Evolutionary conservation across 148 eudicot genomes (phyloP), one percentile per base, ranked within the genome.

Genomic region (Rhododendron williamsianum): DNA sequence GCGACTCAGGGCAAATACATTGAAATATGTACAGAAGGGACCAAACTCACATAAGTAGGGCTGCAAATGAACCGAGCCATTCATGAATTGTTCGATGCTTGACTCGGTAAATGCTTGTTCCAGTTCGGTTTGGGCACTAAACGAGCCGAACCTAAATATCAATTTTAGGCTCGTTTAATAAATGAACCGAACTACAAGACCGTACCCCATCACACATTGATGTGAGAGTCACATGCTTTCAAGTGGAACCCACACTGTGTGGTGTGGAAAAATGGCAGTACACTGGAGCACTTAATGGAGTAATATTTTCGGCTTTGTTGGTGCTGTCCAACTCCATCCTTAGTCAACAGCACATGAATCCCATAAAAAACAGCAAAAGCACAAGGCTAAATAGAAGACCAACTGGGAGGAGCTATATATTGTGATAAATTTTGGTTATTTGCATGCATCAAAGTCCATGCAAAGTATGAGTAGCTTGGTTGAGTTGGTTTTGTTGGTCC

Each of bases 401-500:
- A 30, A 11, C 16, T 71, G 76, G 8, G 76, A 13, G 38, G 76
- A 30, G 41, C 38, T 30, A 51, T 48, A 10, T 10, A 67, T 69
- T 69, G 74, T 11, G 74, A 69, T 25, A 1, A 30, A 33, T 71
- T 33, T 30, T 71, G 76, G 21, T 33, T 71, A 30, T 27, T 41
- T 7, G 10, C 10, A 30, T 27, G 2, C 74, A 69, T 15, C 41
- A 33, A 71, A 71, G 41, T 30, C 41, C 38, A 71, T 71, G 41
- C 18, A 71, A 71, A 71, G 41, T 27, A 9, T 69, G 84, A 41
- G 76, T 51, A 82, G 54, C 30, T 36, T 10, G 48, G 49, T 52
- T n/a, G 77, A 69, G 78, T 46, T 71, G 4, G 85, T 48, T 46
- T 48, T 83, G 45, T 38, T 60, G 82, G 45, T 56, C n/a, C n/a